Conservation (phyloP, 352 stramenopile species). For the Pythium aphanidermatum region DNA sequence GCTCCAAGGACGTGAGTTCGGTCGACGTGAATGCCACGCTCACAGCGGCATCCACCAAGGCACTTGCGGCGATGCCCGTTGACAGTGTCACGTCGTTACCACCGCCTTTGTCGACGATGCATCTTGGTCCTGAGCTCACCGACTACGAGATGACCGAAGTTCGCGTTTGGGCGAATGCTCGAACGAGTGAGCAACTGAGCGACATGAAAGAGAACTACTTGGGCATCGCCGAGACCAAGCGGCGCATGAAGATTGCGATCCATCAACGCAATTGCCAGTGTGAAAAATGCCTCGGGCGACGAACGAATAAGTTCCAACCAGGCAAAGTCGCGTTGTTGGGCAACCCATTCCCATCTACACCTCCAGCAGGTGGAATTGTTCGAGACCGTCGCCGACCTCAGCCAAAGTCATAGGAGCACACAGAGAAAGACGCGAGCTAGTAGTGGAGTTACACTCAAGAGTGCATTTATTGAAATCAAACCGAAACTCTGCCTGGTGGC, state of each 20-base stretch:
- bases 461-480: conserved; percentile 10
- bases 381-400: conserved; percentile 36
- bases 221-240: conserved; percentile 73
- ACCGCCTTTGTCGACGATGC: conserved; percentile 36
- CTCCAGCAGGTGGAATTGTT: conserved; percentile 19
- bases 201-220: conserved; percentile 88
- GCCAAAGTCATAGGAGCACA: conserved; percentile 2
- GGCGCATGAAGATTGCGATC: conserved; percentile 80
- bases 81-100: neutral
- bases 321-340: conserved; percentile 7
- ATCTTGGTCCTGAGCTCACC: conserved; percentile 37
- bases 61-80: neutral
- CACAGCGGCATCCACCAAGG: neutral
- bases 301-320: conserved; percentile 27
- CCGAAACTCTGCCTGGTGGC: conserved; percentile 11
- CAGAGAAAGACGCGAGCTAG: neutral
- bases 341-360: conserved; percentile 33
- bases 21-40: conserved; percentile 29
- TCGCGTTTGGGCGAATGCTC: conserved; percentile 64
- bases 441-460: too few relatives aligned
- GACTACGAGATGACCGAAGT: conserved; percentile 75
- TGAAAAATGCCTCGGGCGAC: conserved; percentile 62
- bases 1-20: conserved; percentile 30
- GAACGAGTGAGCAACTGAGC: conserved; percentile 61
- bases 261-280: conserved; percentile 78